phyloP scores from a whole-genome alignment of 2,329 filamentous ascomycete genomes.

The Madurella fahalii region DNA sequence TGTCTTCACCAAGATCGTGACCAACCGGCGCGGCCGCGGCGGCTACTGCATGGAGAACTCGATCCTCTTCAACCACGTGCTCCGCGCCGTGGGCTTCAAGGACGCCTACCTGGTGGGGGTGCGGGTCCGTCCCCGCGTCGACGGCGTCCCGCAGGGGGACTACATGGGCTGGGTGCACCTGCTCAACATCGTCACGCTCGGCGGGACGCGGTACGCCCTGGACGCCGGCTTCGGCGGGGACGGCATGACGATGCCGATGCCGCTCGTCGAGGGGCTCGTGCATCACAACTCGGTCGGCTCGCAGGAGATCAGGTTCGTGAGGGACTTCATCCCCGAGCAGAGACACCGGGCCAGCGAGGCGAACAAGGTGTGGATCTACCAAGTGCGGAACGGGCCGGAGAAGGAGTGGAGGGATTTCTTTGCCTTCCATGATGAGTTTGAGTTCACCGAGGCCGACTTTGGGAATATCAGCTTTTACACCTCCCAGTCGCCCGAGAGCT shows the following conservation, averaged over 20 bases:
- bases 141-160: conserved; percentile 38
- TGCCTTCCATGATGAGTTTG: conserved; percentile 57
- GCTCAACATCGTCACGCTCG: conserved; percentile 53
- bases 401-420: conserved; percentile 58
- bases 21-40: conserved; percentile 40
- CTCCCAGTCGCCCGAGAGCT: conserved; percentile 41
- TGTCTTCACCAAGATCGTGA: conserved; percentile 48
- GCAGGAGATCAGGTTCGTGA: conserved; percentile 33
- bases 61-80: conserved; percentile 43
- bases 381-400: conserved; percentile 48
- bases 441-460: conserved; percentile 59
- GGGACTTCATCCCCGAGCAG: conserved; percentile 12
- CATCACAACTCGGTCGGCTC: conserved; percentile 47
- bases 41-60: conserved; percentile 60
- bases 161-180: conserved; percentile 30
- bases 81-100: conserved; percentile 26
- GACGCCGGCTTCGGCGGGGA: conserved; percentile 65
- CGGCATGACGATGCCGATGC: conserved; percentile 47
- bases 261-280: conserved; percentile 42
- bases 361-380: conserved; percentile 58
- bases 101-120: conserved; percentile 44
- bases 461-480: conserved; percentile 56
- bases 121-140: conserved; percentile 37
- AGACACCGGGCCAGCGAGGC: conserved; percentile 33
- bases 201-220: conserved; percentile 41